Evolutionary conservation across 345 rosid genomes (phyloP).

Genomic region (Aethionema arabicum): DNA sequence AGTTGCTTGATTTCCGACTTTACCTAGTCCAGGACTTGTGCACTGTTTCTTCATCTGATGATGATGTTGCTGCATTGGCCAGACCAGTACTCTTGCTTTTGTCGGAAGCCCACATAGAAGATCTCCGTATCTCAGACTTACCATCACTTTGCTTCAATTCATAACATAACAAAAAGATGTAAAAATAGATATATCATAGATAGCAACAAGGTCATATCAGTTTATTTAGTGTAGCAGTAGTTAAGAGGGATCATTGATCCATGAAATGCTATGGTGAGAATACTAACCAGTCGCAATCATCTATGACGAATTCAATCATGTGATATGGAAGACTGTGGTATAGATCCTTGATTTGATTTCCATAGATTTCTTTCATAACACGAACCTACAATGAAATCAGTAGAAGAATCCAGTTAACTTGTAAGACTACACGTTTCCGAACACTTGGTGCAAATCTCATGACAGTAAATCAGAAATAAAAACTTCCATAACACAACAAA

Average conservation of each 20-base stretch:
- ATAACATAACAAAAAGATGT: constrained; percentile 15
- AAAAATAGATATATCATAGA: background rate
- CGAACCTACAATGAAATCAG: constrained; percentile 59
- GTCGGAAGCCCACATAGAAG: constrained; percentile 73
- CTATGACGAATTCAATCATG: constrained; percentile 78
- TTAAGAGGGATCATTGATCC: constrained; percentile 3
- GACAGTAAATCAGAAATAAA: too few species aligned
- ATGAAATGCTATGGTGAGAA: background rate
- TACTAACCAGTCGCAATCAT: constrained; percentile 79
- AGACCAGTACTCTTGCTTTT: constrained; percentile 71
- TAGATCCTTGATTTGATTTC: constrained; percentile 86
- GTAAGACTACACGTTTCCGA: background rate
- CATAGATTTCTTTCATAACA: constrained; percentile 85
- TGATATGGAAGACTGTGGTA: constrained; percentile 93
- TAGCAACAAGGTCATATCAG: background rate
- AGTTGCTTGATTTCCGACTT: constrained; percentile 36
- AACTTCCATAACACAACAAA: too few species aligned
- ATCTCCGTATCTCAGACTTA: constrained; percentile 78
- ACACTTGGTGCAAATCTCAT: constrained; percentile 4
- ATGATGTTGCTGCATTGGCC: constrained; percentile 64
- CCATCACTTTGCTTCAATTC: constrained; percentile 72
- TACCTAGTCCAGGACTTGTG: constrained; percentile 38
- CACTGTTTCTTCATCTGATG: constrained; percentile 50
- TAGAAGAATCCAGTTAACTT: constrained; percentile 4
- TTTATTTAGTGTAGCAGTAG: background rate